Conservation (phyloP, 495 filamentous ascomycete genomes). For the Cairneyella variabilis region DNA sequence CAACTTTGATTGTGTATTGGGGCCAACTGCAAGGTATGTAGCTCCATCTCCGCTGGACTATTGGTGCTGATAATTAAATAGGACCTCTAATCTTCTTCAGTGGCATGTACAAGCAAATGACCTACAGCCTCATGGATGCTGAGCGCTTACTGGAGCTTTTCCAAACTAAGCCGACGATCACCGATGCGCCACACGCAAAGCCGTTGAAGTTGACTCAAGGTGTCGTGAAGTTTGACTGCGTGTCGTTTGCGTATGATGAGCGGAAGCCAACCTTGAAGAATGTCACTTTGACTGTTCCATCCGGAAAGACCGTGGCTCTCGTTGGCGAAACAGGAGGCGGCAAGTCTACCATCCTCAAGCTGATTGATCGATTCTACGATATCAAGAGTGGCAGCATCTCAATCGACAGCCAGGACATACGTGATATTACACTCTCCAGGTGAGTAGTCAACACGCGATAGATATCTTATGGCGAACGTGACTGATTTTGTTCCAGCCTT, state of each 20-base stretch:
- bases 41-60: not conserved
- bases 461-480: conserved; percentile 7
- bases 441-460: conserved; percentile 19
- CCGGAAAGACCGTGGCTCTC: conserved; percentile 66
- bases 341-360: conserved; percentile 72
- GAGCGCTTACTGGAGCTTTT: conserved; percentile 71
- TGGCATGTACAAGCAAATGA: conserved; percentile 53
- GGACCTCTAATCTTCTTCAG: conserved; percentile 63
- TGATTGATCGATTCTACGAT: conserved; percentile 71
- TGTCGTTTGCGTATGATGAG: conserved; percentile 68
- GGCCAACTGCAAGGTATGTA: conserved; percentile 41
- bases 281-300: conserved; percentile 54
- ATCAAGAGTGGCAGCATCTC: conserved; percentile 55
- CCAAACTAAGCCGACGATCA: conserved; percentile 59
- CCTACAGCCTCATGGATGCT: conserved; percentile 61
- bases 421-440: conserved; percentile 59
- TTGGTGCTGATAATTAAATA: conserved; percentile 26
- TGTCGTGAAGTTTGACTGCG: conserved; percentile 58
- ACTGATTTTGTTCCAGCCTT: conserved; percentile 41
- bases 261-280: conserved; percentile 62
- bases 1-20: conserved; percentile 72
- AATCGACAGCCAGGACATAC: conserved; percentile 75
- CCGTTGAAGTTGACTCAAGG: conserved; percentile 55
- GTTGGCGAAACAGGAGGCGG: conserved; percentile 76
- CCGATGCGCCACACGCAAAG: conserved; percentile 50